Evolutionary conservation across 306 rosid genomes (phyloP).

Genomic region (Aeschynomene evenia): DNA sequence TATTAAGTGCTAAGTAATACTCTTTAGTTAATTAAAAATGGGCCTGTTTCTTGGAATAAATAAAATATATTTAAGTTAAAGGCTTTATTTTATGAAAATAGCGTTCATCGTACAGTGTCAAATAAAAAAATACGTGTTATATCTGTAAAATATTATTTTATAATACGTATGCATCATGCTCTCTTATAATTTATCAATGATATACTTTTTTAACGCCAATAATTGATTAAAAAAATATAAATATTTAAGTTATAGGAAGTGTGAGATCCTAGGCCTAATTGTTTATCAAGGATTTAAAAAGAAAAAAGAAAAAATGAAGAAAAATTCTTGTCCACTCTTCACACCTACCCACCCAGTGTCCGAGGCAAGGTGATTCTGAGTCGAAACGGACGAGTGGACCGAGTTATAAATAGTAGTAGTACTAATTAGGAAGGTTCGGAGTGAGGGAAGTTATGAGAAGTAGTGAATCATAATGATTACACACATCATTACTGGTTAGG

Average conservation of each 20-base stretch:
- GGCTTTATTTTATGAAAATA: background rate
- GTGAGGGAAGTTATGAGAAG: background rate
- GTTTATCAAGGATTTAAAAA: too few species aligned
- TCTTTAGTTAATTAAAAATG: background rate
- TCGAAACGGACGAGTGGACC: background rate
- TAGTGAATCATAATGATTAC: background rate
- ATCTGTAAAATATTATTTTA: background rate
- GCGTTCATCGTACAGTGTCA: background rate
- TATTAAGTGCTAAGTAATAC: too few species aligned
- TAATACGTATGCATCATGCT: too few species aligned
- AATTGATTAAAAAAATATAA: too few species aligned
- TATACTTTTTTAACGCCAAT: too few species aligned
- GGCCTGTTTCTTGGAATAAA: background rate
- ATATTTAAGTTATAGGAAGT: too few species aligned
- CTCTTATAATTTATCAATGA: too few species aligned
- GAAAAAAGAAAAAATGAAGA: background rate
- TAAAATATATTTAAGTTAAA: background rate
- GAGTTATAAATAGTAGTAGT: too few species aligned
- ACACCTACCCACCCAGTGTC: background rate
- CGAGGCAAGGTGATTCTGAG: background rate
- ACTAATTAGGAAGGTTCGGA: too few species aligned
- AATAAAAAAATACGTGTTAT: background rate
- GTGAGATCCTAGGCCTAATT: background rate
- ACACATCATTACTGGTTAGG: too few species aligned
- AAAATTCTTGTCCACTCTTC: background rate